Evolutionary conservation across 1,139 yeast genomes (phyloP), one percentile per base, ranked within the genome.

Genomic region (Pichia sp.): DNA sequence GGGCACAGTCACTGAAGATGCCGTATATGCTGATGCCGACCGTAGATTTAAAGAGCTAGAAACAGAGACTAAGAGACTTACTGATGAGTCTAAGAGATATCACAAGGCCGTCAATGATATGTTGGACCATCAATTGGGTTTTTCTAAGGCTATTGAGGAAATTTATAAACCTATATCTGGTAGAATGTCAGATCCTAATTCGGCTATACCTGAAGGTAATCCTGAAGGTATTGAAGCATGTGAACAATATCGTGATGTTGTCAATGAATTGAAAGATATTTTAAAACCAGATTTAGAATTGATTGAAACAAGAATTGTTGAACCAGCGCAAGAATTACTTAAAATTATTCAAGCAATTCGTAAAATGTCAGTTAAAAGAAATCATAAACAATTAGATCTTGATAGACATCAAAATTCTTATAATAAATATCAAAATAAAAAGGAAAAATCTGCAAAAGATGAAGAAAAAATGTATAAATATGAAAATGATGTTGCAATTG

Each of bases 141-240:
- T 89, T 61, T 82, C 95, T 29, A 81, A 81, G 56, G 94, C 95
- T 2, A 87, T 93, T 64, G 96, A 88, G 62, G 96, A 89, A 59
- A 85, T 91, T 44, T 91, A 88, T 68, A 87, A 89, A 65, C 99
- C 99, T 3, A 91, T 91, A 50, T 79, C 91, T 45, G 98, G 98
- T 27, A 77, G 89, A 47, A 69, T 85, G 62, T 80, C 93, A 13
- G 97, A 91, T 59, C 96, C 97, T 8, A 82, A 79, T 56, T 76
- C 94, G 6, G 61, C 87, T 4, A 75, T 77, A 31, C 93, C 88
- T 0, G 97, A 91, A 60, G 96, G 94, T 52, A 88, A 89, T 57
- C 97, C 96, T 5, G 93, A 89, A 46, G 98, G 97, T 53, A 87
- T 91, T 50, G 78, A 84, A 55, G 98, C 98, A 1, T 79, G 95